Base-by-base conservation (phyloP, 2,329 filamentous ascomycete species). In the Alternaria gaisen region DNA sequence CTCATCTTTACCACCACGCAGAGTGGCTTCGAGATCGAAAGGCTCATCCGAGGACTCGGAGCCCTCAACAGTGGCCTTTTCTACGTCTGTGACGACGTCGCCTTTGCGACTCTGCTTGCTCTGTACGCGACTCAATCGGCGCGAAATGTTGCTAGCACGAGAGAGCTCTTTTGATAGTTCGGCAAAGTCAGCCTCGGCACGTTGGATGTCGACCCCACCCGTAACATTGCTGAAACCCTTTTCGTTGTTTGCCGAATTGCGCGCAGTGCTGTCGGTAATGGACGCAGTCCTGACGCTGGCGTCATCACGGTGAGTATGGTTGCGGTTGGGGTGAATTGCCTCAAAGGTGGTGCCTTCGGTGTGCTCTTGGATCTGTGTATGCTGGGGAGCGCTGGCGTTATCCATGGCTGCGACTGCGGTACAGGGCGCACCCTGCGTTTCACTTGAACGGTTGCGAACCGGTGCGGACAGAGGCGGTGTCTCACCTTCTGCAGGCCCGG, bases 21-120 rank as follows among this genome's bases (percentile, higher is more conserved):
- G 81, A 4, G 90, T 88, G 9, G 83, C 80, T 76, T 97, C 91
- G 38, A 97, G 83, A 73, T 97, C 90, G 77, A 95, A 97, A 10
- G 84, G 82, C 81, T 73, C 81, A 68, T 72, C 73, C 3, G 65
- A 80, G 28, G 78, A 78, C 1, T 76, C 74, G 12, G 74, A 76
- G 1, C 47, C 53, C 12, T 66, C 69, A 8, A 62, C 54, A 3
- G 76, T 75, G 2, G 78, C 82, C 76, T 90, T 90, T 69, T 92
- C 90, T 9, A 87, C 71, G 79, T 91, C 89, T 26, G 77, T 56
- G 63, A 77, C 44, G 14, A 56, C 62, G 0, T 70, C 65, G 32
- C 70, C 64, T 26, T 73, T 77, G 74, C 69, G 80, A 70, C 73
- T 84, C 72, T 64, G 82, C 71, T 72, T 77, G 72, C 78, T 85